phyloP scores from a whole-genome alignment of 1,139 yeast species.

The Debaryomycetaceae sp. region DNA sequence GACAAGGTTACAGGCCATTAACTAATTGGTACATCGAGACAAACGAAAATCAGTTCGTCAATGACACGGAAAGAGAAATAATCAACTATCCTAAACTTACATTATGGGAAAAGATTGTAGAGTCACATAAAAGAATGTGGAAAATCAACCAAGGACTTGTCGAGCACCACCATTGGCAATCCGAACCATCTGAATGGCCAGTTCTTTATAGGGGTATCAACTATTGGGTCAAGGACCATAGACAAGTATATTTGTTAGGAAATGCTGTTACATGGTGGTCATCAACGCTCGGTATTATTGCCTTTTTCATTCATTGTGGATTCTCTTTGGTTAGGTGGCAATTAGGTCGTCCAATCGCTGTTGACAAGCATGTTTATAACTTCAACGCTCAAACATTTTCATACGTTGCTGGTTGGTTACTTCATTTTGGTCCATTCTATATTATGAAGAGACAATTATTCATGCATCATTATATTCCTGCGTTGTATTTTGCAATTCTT shows the following conservation, averaged over 20 bases:
- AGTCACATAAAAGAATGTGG: constrained; percentile 91
- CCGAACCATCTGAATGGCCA: constrained; percentile 90
- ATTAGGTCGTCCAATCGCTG: constrained; percentile 48
- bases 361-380: constrained; percentile 57
- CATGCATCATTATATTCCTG: constrained; percentile 89
- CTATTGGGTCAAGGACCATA: constrained; percentile 81
- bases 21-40: constrained; percentile 88
- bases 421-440: constrained; percentile 85
- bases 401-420: constrained; percentile 74
- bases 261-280: constrained; percentile 92
- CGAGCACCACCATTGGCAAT: constrained; percentile 83
- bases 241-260: constrained; percentile 84
- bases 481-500: constrained; percentile 83
- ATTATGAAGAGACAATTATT: constrained; percentile 93
- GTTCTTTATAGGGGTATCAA: constrained; percentile 85
- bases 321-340: constrained; percentile 76
- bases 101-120: constrained; percentile 69
- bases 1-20: constrained; percentile 71
- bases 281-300: constrained; percentile 54
- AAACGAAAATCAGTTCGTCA: constrained; percentile 46
- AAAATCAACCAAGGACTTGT: constrained; percentile 79
- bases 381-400: constrained; percentile 70
- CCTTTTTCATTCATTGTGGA: constrained; percentile 52
- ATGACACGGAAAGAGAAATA: constrained; percentile 21
- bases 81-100: constrained; percentile 61